Percentiles rank a stretch among this genome's conserved stretches.
Evolutionary conservation across 139 green algal species (phyloP).

Genomic region (Dunaliella primolecta): DNA sequence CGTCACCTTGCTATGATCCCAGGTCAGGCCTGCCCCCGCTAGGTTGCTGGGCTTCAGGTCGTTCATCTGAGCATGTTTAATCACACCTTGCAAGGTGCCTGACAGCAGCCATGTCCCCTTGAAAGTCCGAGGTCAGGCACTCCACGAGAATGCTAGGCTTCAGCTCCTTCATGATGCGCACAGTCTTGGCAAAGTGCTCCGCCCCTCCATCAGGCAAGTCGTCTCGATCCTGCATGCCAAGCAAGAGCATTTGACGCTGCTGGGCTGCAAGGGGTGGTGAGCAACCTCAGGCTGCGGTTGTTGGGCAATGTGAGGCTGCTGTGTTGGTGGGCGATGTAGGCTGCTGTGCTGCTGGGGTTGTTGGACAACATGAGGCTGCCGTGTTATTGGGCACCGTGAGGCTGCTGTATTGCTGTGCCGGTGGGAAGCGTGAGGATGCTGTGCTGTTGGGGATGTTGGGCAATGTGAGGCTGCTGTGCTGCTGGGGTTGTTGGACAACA

Average conservation of each 20-base stretch:
- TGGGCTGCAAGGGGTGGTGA: not conserved
- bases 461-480: too few relatives aligned
- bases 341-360: too few relatives aligned
- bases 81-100: conserved; percentile 23
- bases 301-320: too few relatives aligned
- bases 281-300: not conserved
- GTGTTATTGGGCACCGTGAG: too few relatives aligned
- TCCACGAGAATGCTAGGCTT: conserved; percentile 82
- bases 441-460: too few relatives aligned
- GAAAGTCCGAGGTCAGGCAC: conserved; percentile 92
- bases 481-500: too few relatives aligned
- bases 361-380: too few relatives aligned
- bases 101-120: conserved; percentile 76
- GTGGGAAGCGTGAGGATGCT: too few relatives aligned
- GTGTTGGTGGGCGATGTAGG: not conserved
- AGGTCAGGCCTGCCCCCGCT: too few relatives aligned
- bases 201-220: conserved; percentile 87
- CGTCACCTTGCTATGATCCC: too few relatives aligned
- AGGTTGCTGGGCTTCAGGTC: not conserved
- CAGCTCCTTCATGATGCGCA: conserved; percentile 47
- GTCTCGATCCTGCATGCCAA: conserved; percentile 53
- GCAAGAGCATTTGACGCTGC: not conserved
- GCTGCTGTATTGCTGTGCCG: too few relatives aligned
- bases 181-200: conserved; percentile 80
- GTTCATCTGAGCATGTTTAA: too few relatives aligned